Evolutionary conservation across 257 asterid species (phyloP), one percentile per base, ranked within the genome.

Genomic region (Solanum gracilifrons): DNA sequence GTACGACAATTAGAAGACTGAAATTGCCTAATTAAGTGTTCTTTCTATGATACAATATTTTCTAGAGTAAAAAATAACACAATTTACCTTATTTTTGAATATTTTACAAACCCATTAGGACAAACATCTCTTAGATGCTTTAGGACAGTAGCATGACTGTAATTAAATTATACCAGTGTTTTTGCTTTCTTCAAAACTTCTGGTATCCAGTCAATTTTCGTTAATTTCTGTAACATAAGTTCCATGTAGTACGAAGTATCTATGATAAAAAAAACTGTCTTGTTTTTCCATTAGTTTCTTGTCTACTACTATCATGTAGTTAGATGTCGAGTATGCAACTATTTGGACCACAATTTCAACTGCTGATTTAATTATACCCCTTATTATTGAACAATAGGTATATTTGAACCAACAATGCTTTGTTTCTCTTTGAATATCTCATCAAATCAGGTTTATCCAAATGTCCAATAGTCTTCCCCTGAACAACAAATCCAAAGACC

Each of bases 181-280:
- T 91, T 92, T 15, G 94, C 92, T 89, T 94, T 91, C 31, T 87
- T 89, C 46, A 95, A 29, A 9, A 90, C 91, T 6, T 88, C 88
- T 27, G 64, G 72, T 5, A 95, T 58, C 1, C 12, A 27, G 75
- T 89, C 80, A 77, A 86, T 86, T 4, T 2, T 51, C 10, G 66
- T 48, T 20, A 96, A 33, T 66, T 92, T 93, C 90, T 48, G 1
- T 48, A 48, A 48, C 58, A 48, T 48, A 15, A 46, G 58, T 48
- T 15, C 20, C 58, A 48, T 48, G 58, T 0, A 48, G 7, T 48
- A 13, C 0, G 20, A 48, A 48, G 2, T 21, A 15, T 48, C 58
- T 90, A 91, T 93, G 0, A 95, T 91, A 97, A 96, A 41, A 86
- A 93, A 94, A 1, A 93, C 9, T 0, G 88, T 75, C 69, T 90